phyloP scores from a whole-genome alignment of 768 basidiomycete species.

The Tylopilus sp. region DNA sequence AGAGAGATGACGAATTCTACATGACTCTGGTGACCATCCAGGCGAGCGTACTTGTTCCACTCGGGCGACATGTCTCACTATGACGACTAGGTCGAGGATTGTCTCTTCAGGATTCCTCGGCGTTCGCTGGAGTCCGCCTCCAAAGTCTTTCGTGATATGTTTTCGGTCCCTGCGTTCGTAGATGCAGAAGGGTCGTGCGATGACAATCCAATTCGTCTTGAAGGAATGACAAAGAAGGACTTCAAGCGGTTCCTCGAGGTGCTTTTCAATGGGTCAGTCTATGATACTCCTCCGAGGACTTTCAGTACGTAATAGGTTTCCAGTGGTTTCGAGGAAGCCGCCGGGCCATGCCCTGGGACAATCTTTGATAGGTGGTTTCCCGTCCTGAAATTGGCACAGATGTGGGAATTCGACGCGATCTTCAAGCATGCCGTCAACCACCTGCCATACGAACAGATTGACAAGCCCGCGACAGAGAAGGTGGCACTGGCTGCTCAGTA shows the following conservation, averaged over 20 bases:
- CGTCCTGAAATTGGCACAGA: conserved; percentile 36
- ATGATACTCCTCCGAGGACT: background rate
- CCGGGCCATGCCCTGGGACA: background rate
- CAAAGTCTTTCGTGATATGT: conserved; percentile 26
- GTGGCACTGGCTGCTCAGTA: conserved; percentile 30
- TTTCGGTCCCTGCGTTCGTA: conserved; percentile 15
- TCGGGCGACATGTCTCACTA: no score
- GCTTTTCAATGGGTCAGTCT: conserved; percentile 17
- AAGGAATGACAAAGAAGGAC: conserved; percentile 22
- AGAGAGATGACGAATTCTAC: conserved; percentile 14
- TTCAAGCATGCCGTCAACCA: conserved; percentile 28
- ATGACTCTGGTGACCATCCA: conserved; percentile 18
- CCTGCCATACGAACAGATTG: conserved; percentile 18
- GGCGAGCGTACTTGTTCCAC: background rate
- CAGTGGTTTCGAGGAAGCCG: background rate
- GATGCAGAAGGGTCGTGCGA: conserved; percentile 20
- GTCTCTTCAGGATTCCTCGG: conserved; percentile 28
- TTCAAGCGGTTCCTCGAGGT: conserved; percentile 26
- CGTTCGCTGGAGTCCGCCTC: conserved; percentile 21
- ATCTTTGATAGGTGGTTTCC: conserved; percentile 35
- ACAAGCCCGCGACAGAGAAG: conserved; percentile 21
- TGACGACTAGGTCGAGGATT: conserved; percentile 23
- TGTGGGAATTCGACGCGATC: conserved; percentile 36
- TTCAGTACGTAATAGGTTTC: no score
- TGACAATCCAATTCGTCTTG: conserved; percentile 21